Evolutionary conservation across 306 rosid species (phyloP).

Genomic region (Malus domestica): DNA sequence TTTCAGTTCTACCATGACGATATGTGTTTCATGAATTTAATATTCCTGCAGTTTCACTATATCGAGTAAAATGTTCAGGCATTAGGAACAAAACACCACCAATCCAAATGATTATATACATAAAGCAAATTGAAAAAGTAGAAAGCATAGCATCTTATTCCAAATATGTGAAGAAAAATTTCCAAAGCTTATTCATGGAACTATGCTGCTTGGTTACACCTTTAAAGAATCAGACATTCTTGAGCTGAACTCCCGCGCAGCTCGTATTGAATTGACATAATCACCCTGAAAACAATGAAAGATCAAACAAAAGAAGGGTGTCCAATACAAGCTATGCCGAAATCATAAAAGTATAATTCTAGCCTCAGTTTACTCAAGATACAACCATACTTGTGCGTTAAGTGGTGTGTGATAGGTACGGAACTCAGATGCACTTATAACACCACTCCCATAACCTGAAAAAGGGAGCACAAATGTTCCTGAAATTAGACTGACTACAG

Average conservation of each 20-base stretch:
- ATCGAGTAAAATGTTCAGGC: neutral
- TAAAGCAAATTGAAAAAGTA: neutral
- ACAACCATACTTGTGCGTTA: conserved; percentile 62
- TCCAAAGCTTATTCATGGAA: neutral
- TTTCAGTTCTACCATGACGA: neutral
- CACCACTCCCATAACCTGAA: conserved; percentile 72
- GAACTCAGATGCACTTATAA: conserved; percentile 83
- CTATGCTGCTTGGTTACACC: conserved; percentile 40
- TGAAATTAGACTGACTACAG: conserved; percentile 4
- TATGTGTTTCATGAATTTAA: neutral
- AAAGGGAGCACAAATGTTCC: conserved; percentile 18
- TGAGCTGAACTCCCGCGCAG: conserved; percentile 80
- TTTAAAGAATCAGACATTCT: conserved; percentile 63
- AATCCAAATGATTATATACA: neutral
- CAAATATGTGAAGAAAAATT: neutral
- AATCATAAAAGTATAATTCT: conserved; percentile 12
- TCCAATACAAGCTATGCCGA: conserved; percentile 2
- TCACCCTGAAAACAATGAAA: conserved; percentile 56
- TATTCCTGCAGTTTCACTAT: conserved; percentile 1
- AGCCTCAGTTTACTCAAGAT: conserved; percentile 10
- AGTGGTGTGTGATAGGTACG: conserved; percentile 96
- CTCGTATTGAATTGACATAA: conserved; percentile 73
- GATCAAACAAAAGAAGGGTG: conserved; percentile 16
- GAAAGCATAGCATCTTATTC: conserved; percentile 1
- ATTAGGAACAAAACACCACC: neutral